Evolutionary conservation across 2,329 filamentous ascomycete species (phyloP).

Genomic region (Didymella keratinophila): DNA sequence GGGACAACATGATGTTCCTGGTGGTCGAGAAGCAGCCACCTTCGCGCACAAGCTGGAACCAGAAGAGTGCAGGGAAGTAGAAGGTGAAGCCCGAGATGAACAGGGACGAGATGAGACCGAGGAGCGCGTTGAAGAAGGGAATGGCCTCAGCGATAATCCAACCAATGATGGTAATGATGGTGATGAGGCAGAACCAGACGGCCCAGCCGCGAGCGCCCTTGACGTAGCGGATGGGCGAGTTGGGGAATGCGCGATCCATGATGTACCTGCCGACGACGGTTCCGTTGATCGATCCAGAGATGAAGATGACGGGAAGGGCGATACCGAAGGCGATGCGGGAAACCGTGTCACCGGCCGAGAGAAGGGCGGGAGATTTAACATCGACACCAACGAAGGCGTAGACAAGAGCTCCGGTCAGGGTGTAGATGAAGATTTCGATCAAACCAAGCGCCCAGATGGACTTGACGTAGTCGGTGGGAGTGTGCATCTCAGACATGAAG

Average conservation of each 20-base stretch:
- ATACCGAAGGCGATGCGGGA: conserved; percentile 76
- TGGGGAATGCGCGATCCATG: conserved; percentile 67
- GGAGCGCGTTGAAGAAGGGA: conserved; percentile 73
- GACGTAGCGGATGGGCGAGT: conserved; percentile 57
- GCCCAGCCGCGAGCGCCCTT: conserved; percentile 51
- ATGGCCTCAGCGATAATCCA: conserved; percentile 76
- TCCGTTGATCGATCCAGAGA: conserved; percentile 74
- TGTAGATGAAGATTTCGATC: conserved; percentile 66
- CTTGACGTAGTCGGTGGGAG: conserved; percentile 69
- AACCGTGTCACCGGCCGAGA: conserved; percentile 65
- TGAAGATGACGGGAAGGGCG: conserved; percentile 75
- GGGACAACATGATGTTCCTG: conserved; percentile 44
- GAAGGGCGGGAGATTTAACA: conserved; percentile 70
- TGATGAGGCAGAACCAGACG: conserved; percentile 67
- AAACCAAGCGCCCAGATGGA: conserved; percentile 64
- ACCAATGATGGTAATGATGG: conserved; percentile 66
- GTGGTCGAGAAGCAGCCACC: conserved; percentile 52
- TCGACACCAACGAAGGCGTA: conserved; percentile 71
- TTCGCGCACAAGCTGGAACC: conserved; percentile 52
- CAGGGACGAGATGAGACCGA: conserved; percentile 68
- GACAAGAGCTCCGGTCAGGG: conserved; percentile 72
- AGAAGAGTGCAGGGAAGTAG: conserved; percentile 51
- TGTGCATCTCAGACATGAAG: conserved; percentile 72
- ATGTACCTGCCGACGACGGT: conserved; percentile 73
- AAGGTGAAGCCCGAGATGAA: conserved; percentile 75